phyloP scores from a whole-genome alignment of 495 filamentous ascomycete species.

The Staphylotrichum tortipilum region DNA sequence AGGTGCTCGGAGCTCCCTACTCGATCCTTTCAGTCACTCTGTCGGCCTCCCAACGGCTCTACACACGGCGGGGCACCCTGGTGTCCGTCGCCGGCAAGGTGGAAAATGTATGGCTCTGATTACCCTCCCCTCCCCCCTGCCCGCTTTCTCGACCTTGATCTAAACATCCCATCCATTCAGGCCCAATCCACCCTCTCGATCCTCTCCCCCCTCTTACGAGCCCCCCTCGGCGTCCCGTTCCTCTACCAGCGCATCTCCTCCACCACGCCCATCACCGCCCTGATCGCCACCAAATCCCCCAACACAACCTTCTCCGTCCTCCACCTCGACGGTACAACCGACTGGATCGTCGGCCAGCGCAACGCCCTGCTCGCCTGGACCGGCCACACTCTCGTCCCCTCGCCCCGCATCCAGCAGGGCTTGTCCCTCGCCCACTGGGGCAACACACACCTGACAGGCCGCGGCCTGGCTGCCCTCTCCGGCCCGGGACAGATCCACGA shows the following conservation, averaged over 20 bases:
- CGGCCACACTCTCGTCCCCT: conserved; percentile 71
- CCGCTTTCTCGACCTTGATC: conserved; percentile 4
- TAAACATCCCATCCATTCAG: conserved; percentile 29
- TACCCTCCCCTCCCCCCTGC: background rate
- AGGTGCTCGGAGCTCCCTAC: conserved; percentile 80
- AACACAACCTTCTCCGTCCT: conserved; percentile 77
- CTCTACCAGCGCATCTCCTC: conserved; percentile 87
- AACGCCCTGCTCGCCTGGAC: conserved; percentile 90
- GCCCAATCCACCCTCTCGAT: conserved; percentile 80
- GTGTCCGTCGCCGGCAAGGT: conserved; percentile 82
- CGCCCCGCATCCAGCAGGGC: conserved; percentile 62
- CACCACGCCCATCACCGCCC: conserved; percentile 71
- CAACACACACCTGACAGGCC: conserved; percentile 73
- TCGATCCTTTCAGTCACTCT: conserved; percentile 88
- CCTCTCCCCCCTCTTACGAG: conserved; percentile 71
- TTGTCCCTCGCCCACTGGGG: conserved; percentile 86
- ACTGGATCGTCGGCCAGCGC: conserved; percentile 88
- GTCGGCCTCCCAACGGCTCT: conserved; percentile 85
- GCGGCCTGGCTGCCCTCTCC: conserved; percentile 75
- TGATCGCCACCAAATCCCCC: conserved; percentile 78
- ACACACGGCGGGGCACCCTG: conserved; percentile 81
- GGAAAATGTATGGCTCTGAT: conserved; percentile 80
- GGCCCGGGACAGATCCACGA: conserved; percentile 84
- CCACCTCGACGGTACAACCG: conserved; percentile 84
- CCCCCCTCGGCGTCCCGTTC: conserved; percentile 77